A percentile compares a stretch with the other conserved stretches of the same genome.
Evolutionary conservation across 164 flowering plant genomes (phyloP).

Genomic region (Piper longum): DNA sequence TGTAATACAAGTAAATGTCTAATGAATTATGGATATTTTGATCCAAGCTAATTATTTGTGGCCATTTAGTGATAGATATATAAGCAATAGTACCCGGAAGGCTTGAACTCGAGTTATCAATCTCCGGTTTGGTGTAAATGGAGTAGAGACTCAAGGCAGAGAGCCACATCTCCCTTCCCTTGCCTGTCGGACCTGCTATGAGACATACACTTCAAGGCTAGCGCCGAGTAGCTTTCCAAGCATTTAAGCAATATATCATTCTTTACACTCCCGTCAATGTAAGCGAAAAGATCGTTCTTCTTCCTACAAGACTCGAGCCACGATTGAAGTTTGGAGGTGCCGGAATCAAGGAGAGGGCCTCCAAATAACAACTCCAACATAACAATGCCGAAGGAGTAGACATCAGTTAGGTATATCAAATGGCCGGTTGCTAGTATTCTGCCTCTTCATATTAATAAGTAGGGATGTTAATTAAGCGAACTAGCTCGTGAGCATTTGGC

Average conservation of each 20-base stretch:
- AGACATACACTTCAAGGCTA: not conserved
- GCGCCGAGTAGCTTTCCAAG: not conserved
- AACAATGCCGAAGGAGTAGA: slow-evolving; percentile 4
- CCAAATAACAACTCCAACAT: slow-evolving; percentile 30
- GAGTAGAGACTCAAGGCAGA: not conserved
- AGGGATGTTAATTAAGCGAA: too few species aligned
- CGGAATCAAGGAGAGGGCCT: slow-evolving; percentile 22
- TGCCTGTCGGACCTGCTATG: not conserved
- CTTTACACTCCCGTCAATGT: not conserved
- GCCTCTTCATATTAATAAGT: slow-evolving; percentile 2
- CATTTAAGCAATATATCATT: not conserved
- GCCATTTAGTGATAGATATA: too few species aligned
- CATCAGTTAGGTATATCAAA: slow-evolving; percentile 2
- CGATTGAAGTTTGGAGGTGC: not conserved
- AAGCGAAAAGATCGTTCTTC: not conserved
- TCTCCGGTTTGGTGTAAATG: not conserved
- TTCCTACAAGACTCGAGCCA: not conserved
- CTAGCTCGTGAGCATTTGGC: too few species aligned
- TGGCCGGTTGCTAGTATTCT: slow-evolving; percentile 4
- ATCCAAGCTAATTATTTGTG: too few species aligned
- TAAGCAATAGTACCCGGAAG: too few species aligned
- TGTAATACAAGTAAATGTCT: too few species aligned
- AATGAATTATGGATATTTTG: too few species aligned
- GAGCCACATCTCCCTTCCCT: not conserved
- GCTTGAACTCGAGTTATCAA: too few species aligned